These are phyloP conservation scores for Linum tenue DNA, from an alignment of 345 rosid species.

Conservation along the genomic window DNA sequence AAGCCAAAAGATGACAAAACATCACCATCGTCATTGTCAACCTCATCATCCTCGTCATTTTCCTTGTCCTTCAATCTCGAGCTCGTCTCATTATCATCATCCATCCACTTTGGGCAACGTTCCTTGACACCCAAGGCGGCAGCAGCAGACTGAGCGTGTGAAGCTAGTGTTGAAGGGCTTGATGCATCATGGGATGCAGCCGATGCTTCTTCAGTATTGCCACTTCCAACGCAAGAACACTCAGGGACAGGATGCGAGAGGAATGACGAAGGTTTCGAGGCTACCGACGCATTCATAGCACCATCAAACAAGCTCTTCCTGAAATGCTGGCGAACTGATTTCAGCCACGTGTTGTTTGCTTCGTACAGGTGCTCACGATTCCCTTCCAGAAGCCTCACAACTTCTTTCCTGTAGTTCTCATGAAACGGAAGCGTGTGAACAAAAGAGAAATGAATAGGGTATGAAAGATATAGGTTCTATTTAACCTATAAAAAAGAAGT, in stretches of 20 bases:
- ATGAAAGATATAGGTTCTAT: no score
- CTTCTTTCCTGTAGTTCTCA: slow-evolving; percentile 41
- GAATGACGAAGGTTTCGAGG: slow-evolving; percentile 50
- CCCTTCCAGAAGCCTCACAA: slow-evolving; percentile 57
- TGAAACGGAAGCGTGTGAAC: neutral
- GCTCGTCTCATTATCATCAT: slow-evolving; percentile 17
- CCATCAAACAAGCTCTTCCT: slow-evolving; percentile 64
- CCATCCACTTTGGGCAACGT: slow-evolving; percentile 75
- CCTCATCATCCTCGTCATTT: slow-evolving; percentile 54
- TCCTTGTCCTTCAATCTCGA: slow-evolving; percentile 50
- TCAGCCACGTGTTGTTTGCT: slow-evolving; percentile 79
- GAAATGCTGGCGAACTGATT: slow-evolving; percentile 56
- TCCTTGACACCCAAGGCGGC: slow-evolving; percentile 45
- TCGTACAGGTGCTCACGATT: slow-evolving; percentile 56
- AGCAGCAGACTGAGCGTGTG: slow-evolving; percentile 13
- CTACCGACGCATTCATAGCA: slow-evolving; percentile 40
- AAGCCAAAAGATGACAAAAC: slow-evolving; percentile 46
- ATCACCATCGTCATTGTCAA: slow-evolving; percentile 49
- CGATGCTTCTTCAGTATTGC: slow-evolving; percentile 14
- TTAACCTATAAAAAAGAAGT: no score
- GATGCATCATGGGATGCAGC: slow-evolving; percentile 18
- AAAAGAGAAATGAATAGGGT: neutral
- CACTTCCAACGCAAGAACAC: slow-evolving; percentile 56
- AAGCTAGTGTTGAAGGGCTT: slow-evolving; percentile 5
- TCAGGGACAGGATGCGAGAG: slow-evolving; percentile 82